These are phyloP conservation scores for Macadamia tetraphylla DNA, from an alignment of 164 flowering plant genomes.

Conservation along the genomic window DNA sequence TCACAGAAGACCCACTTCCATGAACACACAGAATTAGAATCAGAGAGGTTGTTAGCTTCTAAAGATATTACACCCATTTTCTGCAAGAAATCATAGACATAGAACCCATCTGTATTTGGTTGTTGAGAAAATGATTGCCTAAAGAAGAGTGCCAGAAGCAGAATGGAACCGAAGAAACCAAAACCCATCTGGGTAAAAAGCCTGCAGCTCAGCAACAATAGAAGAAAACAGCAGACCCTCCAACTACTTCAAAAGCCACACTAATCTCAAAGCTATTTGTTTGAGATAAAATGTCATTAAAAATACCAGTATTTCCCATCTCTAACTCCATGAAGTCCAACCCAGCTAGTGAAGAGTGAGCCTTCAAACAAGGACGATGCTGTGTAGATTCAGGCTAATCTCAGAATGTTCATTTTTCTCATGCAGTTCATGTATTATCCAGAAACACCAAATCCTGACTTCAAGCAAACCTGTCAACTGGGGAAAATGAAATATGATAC, in stretches of 20 bases:
- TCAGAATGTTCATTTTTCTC: no score
- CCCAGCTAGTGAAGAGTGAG: conserved; percentile 8
- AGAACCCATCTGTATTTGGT: conserved; percentile 77
- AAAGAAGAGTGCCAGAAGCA: conserved; percentile 40
- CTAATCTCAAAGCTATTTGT: conserved; percentile 1
- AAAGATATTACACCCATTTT: conserved; percentile 50
- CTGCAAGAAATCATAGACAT: conserved; percentile 54
- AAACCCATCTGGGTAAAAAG: conserved; percentile 40
- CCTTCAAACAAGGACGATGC: not conserved
- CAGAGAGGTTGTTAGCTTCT: conserved; percentile 33
- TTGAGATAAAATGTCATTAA: not conserved
- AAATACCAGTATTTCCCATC: not conserved
- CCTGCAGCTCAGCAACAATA: not conserved
- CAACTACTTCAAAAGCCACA: no score
- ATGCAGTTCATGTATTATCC: not conserved
- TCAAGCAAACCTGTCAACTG: not conserved
- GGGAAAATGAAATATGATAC: not conserved
- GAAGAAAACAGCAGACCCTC: no score
- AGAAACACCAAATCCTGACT: conserved; percentile 9
- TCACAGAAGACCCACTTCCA: conserved; percentile 70
- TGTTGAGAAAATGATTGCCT: conserved; percentile 43
- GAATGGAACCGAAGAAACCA: conserved; percentile 23
- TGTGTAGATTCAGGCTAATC: not conserved
- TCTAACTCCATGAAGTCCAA: conserved; percentile 9
- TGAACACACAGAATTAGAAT: conserved; percentile 56